Percentiles rank a stretch among this genome's conserved stretches.
These are phyloP conservation scores for Aspergillus texensis DNA, from an alignment of 2,329 filamentous ascomycete species.

Conservation along the genomic window DNA sequence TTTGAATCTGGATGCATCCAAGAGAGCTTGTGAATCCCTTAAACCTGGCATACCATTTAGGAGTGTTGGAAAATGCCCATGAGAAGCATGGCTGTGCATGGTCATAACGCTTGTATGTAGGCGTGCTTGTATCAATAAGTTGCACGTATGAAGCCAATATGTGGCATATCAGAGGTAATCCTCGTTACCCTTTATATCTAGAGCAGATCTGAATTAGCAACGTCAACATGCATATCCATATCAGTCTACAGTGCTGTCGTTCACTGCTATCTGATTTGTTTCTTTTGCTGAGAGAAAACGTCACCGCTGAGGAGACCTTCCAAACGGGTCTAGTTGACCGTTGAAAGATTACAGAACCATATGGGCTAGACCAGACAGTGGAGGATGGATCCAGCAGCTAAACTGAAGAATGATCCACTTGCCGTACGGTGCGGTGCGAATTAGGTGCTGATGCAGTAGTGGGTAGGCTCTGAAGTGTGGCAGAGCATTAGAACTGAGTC, in stretches of 20 bases:
- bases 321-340: conserved; percentile 41
- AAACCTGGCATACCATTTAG: not conserved
- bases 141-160: not conserved
- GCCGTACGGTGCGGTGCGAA: conserved; percentile 33
- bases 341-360: conserved; percentile 30
- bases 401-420: conserved; percentile 30
- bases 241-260: not conserved
- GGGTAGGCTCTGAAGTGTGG: conserved; percentile 29
- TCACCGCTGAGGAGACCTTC: conserved; percentile 34
- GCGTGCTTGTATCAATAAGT: not conserved
- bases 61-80: not conserved
- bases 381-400: conserved; percentile 33
- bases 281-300: conserved; percentile 41
- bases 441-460: conserved; percentile 33
- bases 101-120: not conserved
- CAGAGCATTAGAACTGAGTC: conserved; percentile 17
- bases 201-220: not conserved
- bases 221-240: not conserved
- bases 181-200: not conserved
- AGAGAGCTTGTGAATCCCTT: not conserved
- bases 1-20: too few species aligned
- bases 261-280: conserved; percentile 37
- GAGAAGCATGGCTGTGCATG: not conserved
- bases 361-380: conserved; percentile 33
- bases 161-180: not conserved